Evolutionary conservation across 495 filamentous ascomycete genomes (phyloP).

Genomic region (Sporormia fimetaria): DNA sequence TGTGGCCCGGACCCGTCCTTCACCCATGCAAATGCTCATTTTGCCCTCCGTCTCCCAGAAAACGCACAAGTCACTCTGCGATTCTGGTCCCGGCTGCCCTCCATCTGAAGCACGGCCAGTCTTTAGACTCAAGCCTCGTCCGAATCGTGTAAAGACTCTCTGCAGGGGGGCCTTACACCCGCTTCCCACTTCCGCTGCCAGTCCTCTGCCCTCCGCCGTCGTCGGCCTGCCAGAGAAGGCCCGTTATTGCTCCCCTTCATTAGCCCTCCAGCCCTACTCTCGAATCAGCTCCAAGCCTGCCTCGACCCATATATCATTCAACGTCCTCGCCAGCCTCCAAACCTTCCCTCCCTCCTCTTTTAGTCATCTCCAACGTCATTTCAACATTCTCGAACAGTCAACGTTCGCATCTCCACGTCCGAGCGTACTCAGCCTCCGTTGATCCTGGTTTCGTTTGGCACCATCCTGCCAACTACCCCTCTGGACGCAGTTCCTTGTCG

Average conservation of each 20-base stretch:
- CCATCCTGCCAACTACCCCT: neutral
- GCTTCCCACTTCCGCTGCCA: conserved; percentile 12
- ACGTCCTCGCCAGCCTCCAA: conserved; percentile 15
- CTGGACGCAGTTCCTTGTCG: neutral
- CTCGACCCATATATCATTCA: conserved; percentile 19
- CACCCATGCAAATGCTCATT: conserved; percentile 12
- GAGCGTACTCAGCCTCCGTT: conserved; percentile 23
- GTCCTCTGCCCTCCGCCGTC: conserved; percentile 12
- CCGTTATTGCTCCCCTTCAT: conserved; percentile 5
- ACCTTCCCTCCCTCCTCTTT: conserved; percentile 8
- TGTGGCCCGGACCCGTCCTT: conserved; percentile 6
- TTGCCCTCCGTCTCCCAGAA: conserved; percentile 12
- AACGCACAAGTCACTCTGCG: conserved; percentile 24
- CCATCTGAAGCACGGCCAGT: conserved; percentile 3
- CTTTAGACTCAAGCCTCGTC: conserved; percentile 24
- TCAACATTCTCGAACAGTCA: conserved; percentile 10
- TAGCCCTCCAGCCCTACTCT: conserved; percentile 22
- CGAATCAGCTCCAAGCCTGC: conserved; percentile 11
- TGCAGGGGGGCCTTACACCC: conserved; percentile 23
- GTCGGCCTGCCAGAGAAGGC: conserved; percentile 6
- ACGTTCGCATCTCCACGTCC: conserved; percentile 22
- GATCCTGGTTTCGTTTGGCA: too few species aligned
- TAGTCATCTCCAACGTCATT: conserved; percentile 19
- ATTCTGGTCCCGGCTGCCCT: conserved; percentile 6
- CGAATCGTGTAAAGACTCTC: conserved; percentile 19